Evolutionary conservation across 2,329 filamentous ascomycete species (phyloP).

Genomic region (Aspergillus viridinutans): DNA sequence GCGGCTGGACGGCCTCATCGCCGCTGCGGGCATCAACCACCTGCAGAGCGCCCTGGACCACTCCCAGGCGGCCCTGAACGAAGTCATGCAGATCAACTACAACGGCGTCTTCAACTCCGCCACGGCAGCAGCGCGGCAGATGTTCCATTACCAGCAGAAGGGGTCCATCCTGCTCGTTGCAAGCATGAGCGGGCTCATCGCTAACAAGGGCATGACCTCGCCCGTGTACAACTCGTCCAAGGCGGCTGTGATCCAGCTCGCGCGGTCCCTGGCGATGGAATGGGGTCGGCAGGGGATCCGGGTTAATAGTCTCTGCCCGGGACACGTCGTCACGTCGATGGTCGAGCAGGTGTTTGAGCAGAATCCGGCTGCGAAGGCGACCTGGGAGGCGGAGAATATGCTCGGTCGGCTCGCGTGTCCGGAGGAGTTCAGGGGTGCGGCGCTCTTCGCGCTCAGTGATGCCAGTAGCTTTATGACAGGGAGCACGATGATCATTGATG

Average conservation of each 20-base stretch:
- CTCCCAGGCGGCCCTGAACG: slow-evolving; percentile 36
- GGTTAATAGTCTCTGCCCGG: slow-evolving; percentile 52
- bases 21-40: slow-evolving; percentile 43
- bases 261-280: slow-evolving; percentile 50
- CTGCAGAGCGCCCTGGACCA: slow-evolving; percentile 40
- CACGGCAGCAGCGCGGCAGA: slow-evolving; percentile 45
- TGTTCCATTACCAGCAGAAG: slow-evolving; percentile 46
- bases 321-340: slow-evolving; percentile 65
- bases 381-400: slow-evolving; percentile 48
- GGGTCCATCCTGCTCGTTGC: slow-evolving; percentile 50
- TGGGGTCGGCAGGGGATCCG: slow-evolving; percentile 50
- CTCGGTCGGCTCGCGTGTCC: slow-evolving; percentile 52
- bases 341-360: slow-evolving; percentile 72
- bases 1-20: slow-evolving; percentile 40
- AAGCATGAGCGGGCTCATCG: slow-evolving; percentile 49
- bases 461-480: slow-evolving; percentile 69
- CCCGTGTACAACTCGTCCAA: slow-evolving; percentile 53
- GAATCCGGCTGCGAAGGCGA: slow-evolving; percentile 57
- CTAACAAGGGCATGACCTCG: slow-evolving; percentile 45
- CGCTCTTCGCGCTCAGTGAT: slow-evolving; percentile 63
- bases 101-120: slow-evolving; percentile 48
- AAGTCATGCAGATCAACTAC: slow-evolving; percentile 48
- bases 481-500: slow-evolving; percentile 65
- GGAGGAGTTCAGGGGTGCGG: slow-evolving; percentile 61
- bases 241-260: slow-evolving; percentile 51